phyloP scores from a whole-genome alignment of 1,139 yeast genomes.

The Zhuliangozyma blackwelliae region DNA sequence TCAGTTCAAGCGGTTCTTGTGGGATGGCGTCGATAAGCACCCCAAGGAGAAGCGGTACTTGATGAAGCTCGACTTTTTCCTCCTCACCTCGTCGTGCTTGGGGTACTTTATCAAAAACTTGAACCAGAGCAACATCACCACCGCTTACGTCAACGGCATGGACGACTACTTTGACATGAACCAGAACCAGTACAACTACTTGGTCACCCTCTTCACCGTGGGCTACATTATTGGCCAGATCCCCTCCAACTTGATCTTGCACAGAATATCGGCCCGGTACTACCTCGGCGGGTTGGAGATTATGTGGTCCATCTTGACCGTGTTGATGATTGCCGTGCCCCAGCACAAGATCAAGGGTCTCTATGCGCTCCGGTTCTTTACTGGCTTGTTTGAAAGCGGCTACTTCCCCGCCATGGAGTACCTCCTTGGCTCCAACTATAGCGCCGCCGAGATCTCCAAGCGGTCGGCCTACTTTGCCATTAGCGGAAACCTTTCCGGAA shows the following conservation, averaged over 20 bases:
- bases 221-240: constrained; percentile 59
- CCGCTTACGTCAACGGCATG: constrained; percentile 65
- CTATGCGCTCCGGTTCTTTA: constrained; percentile 53
- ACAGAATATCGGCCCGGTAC: constrained; percentile 49
- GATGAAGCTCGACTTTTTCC: constrained; percentile 41
- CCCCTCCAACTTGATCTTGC: constrained; percentile 53
- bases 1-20: constrained; percentile 29
- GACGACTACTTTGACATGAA: constrained; percentile 47
- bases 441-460: constrained; percentile 23
- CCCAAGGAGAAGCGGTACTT: constrained; percentile 38
- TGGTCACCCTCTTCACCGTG: constrained; percentile 51
- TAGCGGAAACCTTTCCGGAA: constrained; percentile 24
- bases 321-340: constrained; percentile 44
- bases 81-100: constrained; percentile 40
- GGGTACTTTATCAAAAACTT: constrained; percentile 37
- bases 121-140: constrained; percentile 43
- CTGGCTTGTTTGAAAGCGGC: constrained; percentile 58
- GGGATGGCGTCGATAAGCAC: constrained; percentile 51
- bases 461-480: constrained; percentile 47
- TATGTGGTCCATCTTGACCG: constrained; percentile 54
- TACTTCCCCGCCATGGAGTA: constrained; percentile 56
- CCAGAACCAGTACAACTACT: constrained; percentile 51
- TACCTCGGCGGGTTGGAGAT: constrained; percentile 53
- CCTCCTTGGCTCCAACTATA: constrained; percentile 41
- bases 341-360: constrained; percentile 37